These are phyloP conservation scores for Rutstroemia sp. DNA, from an alignment of 2,329 filamentous ascomycete species.

Conservation along the genomic window DNA sequence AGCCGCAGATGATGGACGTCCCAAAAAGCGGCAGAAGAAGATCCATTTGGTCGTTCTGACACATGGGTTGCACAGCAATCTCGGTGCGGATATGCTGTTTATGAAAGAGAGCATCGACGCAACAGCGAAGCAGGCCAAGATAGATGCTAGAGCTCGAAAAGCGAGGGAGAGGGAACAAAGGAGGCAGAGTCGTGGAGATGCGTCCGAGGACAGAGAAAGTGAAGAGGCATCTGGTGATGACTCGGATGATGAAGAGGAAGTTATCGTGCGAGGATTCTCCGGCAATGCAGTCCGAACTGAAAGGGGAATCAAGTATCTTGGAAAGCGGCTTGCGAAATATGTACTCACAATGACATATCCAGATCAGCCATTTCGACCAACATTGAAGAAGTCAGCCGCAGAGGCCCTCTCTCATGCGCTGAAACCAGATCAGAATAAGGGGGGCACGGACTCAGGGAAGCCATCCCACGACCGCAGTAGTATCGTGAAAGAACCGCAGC, in stretches of 20 bases:
- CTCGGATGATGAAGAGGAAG: constrained; percentile 65
- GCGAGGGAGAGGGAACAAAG: constrained; percentile 37
- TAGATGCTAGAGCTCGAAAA: constrained; percentile 57
- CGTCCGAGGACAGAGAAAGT: background rate
- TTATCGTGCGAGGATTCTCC: constrained; percentile 82
- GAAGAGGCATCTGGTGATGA: constrained; percentile 19
- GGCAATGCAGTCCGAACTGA: constrained; percentile 90
- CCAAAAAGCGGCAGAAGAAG: constrained; percentile 58
- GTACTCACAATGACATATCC: constrained; percentile 86
- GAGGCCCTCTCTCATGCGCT: constrained; percentile 34
- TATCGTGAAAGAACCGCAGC: constrained; percentile 39
- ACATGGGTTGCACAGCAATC: constrained; percentile 91
- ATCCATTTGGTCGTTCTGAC: constrained; percentile 89
- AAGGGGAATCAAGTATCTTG: constrained; percentile 91
- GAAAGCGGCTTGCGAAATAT: constrained; percentile 88
- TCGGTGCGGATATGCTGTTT: constrained; percentile 93
- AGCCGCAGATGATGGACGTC: constrained; percentile 13
- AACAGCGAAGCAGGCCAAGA: constrained; percentile 64
- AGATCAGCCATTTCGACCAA: constrained; percentile 79
- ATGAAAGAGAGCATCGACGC: constrained; percentile 95
- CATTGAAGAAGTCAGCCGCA: constrained; percentile 40
- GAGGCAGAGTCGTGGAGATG: constrained; percentile 15
- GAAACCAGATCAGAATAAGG: constrained; percentile 29
- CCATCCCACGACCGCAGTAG: constrained; percentile 55
- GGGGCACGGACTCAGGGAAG: constrained; percentile 38